Conservation (phyloP, 495 filamentous ascomycete species). For the Venustampulla echinocandica region DNA sequence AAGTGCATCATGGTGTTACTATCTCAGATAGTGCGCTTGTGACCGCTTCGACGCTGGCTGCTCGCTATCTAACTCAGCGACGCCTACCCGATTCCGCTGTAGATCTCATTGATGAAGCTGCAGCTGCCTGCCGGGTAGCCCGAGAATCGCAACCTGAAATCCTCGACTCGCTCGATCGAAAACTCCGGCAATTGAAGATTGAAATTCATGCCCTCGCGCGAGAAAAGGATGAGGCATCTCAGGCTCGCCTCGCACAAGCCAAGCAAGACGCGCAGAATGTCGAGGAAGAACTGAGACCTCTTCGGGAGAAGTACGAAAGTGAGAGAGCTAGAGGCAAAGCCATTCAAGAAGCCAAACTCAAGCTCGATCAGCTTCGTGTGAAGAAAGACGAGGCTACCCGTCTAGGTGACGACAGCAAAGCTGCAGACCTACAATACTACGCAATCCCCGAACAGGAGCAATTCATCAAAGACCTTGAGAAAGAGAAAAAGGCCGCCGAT, state of each 20-base stretch:
- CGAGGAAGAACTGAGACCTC: slow-evolving; percentile 78
- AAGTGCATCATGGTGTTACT: slow-evolving; percentile 95
- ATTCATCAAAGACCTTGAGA: slow-evolving; percentile 70
- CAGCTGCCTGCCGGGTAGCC: slow-evolving; percentile 85
- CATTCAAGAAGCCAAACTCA: slow-evolving; percentile 93
- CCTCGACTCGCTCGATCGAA: slow-evolving; percentile 85
- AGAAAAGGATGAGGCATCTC: slow-evolving; percentile 90
- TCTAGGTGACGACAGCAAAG: slow-evolving; percentile 66
- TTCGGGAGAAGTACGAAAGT: slow-evolving; percentile 90
- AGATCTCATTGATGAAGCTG: slow-evolving; percentile 92
- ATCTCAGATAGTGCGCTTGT: slow-evolving; percentile 92
- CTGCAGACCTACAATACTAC: slow-evolving; percentile 92
- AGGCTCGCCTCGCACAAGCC: slow-evolving; percentile 67
- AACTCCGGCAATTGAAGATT: slow-evolving; percentile 80
- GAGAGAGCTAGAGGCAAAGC: slow-evolving; percentile 82
- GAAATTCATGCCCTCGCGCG: slow-evolving; percentile 91
- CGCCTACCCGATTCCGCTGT: slow-evolving; percentile 94
- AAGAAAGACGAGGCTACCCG: slow-evolving; percentile 91
- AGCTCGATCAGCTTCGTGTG: slow-evolving; percentile 76
- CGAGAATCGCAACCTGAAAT: slow-evolving; percentile 93
- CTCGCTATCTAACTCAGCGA: slow-evolving; percentile 82
- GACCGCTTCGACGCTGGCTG: slow-evolving; percentile 76
- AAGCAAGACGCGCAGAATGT: slow-evolving; percentile 88
- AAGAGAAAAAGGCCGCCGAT: slow-evolving; percentile 69
- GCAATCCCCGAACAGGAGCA: slow-evolving; percentile 86